phyloP scores from a whole-genome alignment of 2,329 filamentous ascomycete genomes.

The Grosmannia clavigera region DNA sequence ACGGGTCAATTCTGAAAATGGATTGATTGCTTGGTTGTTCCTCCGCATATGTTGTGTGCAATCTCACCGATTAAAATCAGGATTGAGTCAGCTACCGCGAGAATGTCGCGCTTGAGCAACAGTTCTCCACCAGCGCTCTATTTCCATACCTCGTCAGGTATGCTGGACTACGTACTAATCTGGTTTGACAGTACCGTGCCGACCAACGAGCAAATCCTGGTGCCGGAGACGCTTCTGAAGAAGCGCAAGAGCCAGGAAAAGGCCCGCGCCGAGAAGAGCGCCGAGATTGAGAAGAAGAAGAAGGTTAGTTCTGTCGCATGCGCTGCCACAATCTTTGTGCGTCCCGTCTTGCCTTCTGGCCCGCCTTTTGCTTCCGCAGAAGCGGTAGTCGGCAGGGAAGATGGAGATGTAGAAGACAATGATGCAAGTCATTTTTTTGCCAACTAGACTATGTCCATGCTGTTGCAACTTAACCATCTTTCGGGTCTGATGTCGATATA shows the following conservation, averaged over 20 bases:
- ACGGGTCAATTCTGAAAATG: neutral
- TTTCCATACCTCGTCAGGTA: conserved; percentile 42
- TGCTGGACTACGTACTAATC: conserved; percentile 71
- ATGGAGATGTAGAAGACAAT: conserved; percentile 23
- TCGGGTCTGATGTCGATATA: conserved; percentile 71
- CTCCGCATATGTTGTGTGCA: conserved; percentile 5
- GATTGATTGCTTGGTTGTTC: neutral
- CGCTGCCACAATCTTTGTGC: conserved; percentile 5
- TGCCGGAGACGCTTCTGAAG: conserved; percentile 99
- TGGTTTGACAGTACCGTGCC: conserved; percentile 69
- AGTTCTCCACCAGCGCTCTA: conserved; percentile 82
- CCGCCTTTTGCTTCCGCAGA: neutral
- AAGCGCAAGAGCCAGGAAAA: conserved; percentile 99
- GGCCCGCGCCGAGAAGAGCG: conserved; percentile 78
- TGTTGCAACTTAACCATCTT: conserved; percentile 99
- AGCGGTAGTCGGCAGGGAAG: neutral
- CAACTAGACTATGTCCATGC: conserved; percentile 95
- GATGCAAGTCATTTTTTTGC: conserved; percentile 81
- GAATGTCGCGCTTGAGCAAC: conserved; percentile 86
- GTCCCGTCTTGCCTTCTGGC: neutral
- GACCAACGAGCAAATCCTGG: conserved; percentile 88
- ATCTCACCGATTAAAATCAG: conserved; percentile 70
- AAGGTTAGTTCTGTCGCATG: conserved; percentile 47
- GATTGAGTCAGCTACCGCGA: conserved; percentile 77
- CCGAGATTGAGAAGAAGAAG: conserved; percentile 76